phyloP scores from a whole-genome alignment of 805 yeast species.

The Pichia nanzhaoensis region DNA sequence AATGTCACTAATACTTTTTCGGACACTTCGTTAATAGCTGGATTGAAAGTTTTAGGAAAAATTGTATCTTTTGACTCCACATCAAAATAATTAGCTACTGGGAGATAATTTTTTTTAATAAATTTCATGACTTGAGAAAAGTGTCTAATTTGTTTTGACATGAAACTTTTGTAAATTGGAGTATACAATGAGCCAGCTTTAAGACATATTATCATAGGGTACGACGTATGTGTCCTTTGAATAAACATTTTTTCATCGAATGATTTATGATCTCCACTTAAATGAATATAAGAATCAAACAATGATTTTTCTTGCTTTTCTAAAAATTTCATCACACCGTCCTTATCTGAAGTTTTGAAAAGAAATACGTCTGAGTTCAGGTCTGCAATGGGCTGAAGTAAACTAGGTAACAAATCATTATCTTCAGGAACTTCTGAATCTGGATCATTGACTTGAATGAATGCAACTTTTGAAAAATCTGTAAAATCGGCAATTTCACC shows the following conservation, averaged over 20 bases:
- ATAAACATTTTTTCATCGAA: slow-evolving; percentile 42
- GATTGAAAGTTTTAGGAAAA: slow-evolving; percentile 28
- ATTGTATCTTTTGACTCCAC: slow-evolving; percentile 31
- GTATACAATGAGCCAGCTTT: slow-evolving; percentile 51
- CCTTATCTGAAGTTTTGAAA: slow-evolving; percentile 42
- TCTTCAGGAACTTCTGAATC: slow-evolving; percentile 54
- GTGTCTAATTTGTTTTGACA: slow-evolving; percentile 57
- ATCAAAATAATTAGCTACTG: slow-evolving; percentile 48
- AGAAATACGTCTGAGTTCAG: slow-evolving; percentile 49
- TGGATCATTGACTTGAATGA: slow-evolving; percentile 49
- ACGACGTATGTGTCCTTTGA: slow-evolving; percentile 48
- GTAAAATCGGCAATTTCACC: slow-evolving; percentile 25
- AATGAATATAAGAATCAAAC: slow-evolving; percentile 38
- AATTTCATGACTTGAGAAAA: slow-evolving; percentile 41
- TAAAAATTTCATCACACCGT: slow-evolving; percentile 33
- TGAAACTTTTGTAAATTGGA: slow-evolving; percentile 50
- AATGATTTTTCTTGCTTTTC: slow-evolving; percentile 36
- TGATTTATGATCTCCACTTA: slow-evolving; percentile 7
- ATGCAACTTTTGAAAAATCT: slow-evolving; percentile 38
- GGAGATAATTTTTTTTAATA: slow-evolving; percentile 42
- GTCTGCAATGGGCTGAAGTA: slow-evolving; percentile 54
- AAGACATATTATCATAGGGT: slow-evolving; percentile 57
- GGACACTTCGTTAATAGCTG: slow-evolving; percentile 24
- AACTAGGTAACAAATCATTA: slow-evolving; percentile 49
- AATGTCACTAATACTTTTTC: slow-evolving; percentile 45